Conservation (phyloP, 140 eudicot genomes). For the Oenanthe javanica region DNA sequence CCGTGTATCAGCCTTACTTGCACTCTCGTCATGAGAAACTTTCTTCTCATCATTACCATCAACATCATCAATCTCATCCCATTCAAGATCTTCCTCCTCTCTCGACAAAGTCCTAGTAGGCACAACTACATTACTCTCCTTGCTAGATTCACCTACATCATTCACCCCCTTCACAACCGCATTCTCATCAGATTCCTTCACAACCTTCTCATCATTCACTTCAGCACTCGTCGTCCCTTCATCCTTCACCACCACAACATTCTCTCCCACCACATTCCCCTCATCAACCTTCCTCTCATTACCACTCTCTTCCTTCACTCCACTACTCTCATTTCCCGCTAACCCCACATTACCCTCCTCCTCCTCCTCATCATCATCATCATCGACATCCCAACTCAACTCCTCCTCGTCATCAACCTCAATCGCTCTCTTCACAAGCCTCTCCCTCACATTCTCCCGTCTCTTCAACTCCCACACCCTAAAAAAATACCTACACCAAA, state of each 20-base stretch:
- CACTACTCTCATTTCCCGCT: constrained; percentile 11
- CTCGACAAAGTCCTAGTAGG: constrained; percentile 30
- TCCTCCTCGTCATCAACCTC: constrained; percentile 79
- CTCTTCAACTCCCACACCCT: constrained; percentile 59
- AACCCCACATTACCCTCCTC: constrained; percentile 26
- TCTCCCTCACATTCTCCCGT: constrained; percentile 77
- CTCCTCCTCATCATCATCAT: constrained; percentile 36
- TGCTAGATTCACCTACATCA: constrained; percentile 26
- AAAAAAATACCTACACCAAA: constrained; percentile 82
- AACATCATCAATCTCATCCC: constrained; percentile 97
- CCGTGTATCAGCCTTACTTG: constrained; percentile 39
- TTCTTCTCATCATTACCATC: constrained; percentile 54
- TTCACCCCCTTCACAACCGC: constrained; percentile 15
- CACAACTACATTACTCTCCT: constrained; percentile 35
- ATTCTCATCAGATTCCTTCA: constrained; percentile 17
- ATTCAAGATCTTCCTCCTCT: constrained; percentile 75
- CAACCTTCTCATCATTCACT: constrained; percentile 24
- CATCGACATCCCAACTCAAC: constrained; percentile 89
- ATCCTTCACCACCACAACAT: constrained; percentile 16
- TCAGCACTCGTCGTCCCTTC: neutral
- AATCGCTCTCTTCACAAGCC: constrained; percentile 70
- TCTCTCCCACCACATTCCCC: constrained; percentile 14
- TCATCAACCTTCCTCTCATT: constrained; percentile 17
- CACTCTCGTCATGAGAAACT: constrained; percentile 23
- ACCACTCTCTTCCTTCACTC: constrained; percentile 14